phyloP scores from a whole-genome alignment of 2,329 filamentous ascomycete species.

The Colletotrichum ledebouriae region DNA sequence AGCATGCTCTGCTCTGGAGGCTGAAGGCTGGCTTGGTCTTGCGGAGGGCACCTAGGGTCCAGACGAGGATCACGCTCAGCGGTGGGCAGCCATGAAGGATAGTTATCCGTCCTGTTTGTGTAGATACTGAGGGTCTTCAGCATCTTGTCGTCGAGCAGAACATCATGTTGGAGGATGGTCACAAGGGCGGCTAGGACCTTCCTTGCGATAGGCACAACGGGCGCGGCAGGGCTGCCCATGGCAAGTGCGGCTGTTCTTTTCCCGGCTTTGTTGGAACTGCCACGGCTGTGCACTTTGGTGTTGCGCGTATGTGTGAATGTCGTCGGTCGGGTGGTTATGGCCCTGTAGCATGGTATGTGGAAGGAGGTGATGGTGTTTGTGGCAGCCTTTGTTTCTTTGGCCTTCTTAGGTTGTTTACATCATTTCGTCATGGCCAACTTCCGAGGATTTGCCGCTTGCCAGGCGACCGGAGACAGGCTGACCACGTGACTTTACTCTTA shows the following conservation, averaged over 20 bases:
- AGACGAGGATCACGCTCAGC: constrained; percentile 3
- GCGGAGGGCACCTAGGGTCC: not conserved
- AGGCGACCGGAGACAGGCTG: too few species aligned
- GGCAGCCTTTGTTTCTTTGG: too few species aligned
- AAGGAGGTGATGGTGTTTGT: too few species aligned
- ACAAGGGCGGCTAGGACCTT: not conserved
- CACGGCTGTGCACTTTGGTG: not conserved
- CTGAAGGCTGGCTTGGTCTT: not conserved
- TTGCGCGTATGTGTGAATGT: not conserved
- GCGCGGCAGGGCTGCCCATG: not conserved
- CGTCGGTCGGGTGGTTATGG: too few species aligned
- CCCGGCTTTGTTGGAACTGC: not conserved
- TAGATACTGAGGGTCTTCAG: not conserved
- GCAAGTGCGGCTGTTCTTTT: not conserved
- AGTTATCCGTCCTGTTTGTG: not conserved
- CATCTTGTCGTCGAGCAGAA: not conserved
- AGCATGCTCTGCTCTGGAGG: constrained; percentile 4
- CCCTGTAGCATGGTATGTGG: too few species aligned
- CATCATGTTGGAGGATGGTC: not conserved
- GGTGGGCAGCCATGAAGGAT: not conserved
- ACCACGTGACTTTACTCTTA: too few species aligned
- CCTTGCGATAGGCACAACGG: not conserved
- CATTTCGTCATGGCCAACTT: too few species aligned
- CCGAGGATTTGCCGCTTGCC: too few species aligned
- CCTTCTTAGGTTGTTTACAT: too few species aligned